phyloP scores from a whole-genome alignment of 2,329 filamentous ascomycete genomes.

The Didymella glomerata region DNA sequence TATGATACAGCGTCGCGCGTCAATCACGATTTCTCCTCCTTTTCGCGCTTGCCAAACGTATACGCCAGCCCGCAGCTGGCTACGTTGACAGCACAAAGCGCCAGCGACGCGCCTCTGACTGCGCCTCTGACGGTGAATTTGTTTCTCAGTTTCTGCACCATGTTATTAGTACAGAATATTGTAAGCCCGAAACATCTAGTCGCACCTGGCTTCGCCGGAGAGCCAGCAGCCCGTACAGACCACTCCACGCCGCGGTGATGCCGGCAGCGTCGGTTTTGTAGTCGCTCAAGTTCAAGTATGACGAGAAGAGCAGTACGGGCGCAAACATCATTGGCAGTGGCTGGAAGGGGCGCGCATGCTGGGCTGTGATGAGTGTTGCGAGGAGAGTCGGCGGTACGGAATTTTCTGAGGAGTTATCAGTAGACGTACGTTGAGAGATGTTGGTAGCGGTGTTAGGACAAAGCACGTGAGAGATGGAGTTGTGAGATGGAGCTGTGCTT shows the following conservation, averaged over 20 bases:
- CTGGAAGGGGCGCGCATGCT: conserved; percentile 73
- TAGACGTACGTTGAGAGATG: neutral
- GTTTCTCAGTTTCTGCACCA: conserved; percentile 50
- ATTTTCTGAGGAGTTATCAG: conserved; percentile 59
- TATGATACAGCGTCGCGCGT: conserved; percentile 15
- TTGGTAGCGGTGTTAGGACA: neutral
- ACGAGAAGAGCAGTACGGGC: conserved; percentile 70
- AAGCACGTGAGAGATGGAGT: conserved; percentile 34
- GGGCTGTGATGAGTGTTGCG: conserved; percentile 71
- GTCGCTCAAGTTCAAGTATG: conserved; percentile 70
- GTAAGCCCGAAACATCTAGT: neutral
- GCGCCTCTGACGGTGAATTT: conserved; percentile 61
- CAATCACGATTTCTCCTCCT: conserved; percentile 34
- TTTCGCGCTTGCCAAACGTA: conserved; percentile 57
- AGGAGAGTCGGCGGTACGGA: conserved; percentile 70
- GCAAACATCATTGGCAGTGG: conserved; percentile 72
- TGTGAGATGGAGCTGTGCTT: conserved; percentile 7
- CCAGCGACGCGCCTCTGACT: conserved; percentile 62
- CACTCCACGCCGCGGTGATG: conserved; percentile 70
- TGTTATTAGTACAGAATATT: neutral
- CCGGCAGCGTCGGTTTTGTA: conserved; percentile 71
- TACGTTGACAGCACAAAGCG: conserved; percentile 60
- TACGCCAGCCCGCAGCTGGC: conserved; percentile 62
- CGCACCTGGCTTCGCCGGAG: conserved; percentile 62
- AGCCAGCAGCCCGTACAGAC: conserved; percentile 70